Conservation (phyloP, 1,139 yeast genomes). For the Taphrina pruni region DNA sequence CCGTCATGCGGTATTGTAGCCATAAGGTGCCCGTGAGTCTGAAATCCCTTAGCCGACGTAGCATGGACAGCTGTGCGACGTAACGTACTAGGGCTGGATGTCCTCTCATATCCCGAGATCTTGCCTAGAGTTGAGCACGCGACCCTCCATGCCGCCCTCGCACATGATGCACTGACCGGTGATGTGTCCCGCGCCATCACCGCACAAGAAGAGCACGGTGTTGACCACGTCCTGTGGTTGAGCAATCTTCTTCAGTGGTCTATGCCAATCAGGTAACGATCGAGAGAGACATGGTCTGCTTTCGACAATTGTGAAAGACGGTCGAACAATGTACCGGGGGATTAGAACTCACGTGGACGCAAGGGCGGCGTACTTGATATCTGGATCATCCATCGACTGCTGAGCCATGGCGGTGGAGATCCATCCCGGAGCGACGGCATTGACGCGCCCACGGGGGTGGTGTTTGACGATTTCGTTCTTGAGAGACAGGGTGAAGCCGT, state of each 20-base stretch:
- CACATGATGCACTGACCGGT: constrained; percentile 39
- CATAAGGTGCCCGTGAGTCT: no score
- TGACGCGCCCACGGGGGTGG: constrained; percentile 32
- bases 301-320: neutral
- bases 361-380: constrained; percentile 23
- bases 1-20: no score
- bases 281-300: neutral
- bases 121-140: constrained; percentile 25
- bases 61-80: no score
- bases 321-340: no score
- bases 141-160: constrained; percentile 40
- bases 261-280: neutral
- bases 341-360: constrained; percentile 23
- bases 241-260: constrained; percentile 37
- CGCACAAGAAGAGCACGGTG: constrained; percentile 25
- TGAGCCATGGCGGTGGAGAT: constrained; percentile 28
- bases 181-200: constrained; percentile 24
- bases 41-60: no score
- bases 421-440: constrained; percentile 41
- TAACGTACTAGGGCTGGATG: no score
- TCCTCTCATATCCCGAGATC: constrained; percentile 1
- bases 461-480: constrained; percentile 34
- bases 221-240: constrained; percentile 31
- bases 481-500: constrained; percentile 37
- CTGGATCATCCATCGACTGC: constrained; percentile 26